Evolutionary conservation across 768 basidiomycete genomes (phyloP), one percentile per base, ranked within the genome.

Genomic region (Amanita exitialis): DNA sequence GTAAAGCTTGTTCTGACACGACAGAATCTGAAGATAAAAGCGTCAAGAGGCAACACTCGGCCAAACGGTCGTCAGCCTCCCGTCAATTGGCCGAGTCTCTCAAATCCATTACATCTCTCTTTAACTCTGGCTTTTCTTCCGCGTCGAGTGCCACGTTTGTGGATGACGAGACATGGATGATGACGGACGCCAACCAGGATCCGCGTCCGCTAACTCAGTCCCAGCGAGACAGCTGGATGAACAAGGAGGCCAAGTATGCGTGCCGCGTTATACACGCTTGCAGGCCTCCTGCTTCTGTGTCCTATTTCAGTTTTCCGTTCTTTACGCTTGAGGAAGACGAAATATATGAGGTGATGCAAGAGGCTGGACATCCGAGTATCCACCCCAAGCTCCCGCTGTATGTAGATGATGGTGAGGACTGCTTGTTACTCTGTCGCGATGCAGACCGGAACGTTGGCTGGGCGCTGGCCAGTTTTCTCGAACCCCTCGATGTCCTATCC

Each of bases 381-480:
- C 86, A 89, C 58, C 73, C 75, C 3, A 78, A 85, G 57, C 66
- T 91, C 37, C 89, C 89, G 2, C 61, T 91, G 51, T 81, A 83
- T 57, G 83, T 90, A 45, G 88, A 90, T 57, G 76, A 78, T 49
- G 77, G 77, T 1, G 88, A 88, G 56, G 89, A 90, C 57, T 90
- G 88, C 66, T 66, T 91, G 54, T 66, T 91, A 48, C 73, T 90
- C 21, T 86, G 83, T 54, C 69, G 86, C 38, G 78, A 83, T 62
- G 63, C 59, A 30, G 50, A 54, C 3, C 76, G 77, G 9, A 70
- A 74, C 8, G 73, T 90, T 15, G 88, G 88, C 0, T 90, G 89
- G 89, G 82, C 83, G 3, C 63, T 91, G 54, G 88, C 88, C 32
- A 90, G 88, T 62, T 91, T 89, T 65, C 64, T 90, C 62, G 72